Percentiles rank a stretch among this genome's conserved stretches.
These are phyloP conservation scores for Fusarium sp. DNA, from an alignment of 2,329 filamentous ascomycete species.

Conservation along the genomic window DNA sequence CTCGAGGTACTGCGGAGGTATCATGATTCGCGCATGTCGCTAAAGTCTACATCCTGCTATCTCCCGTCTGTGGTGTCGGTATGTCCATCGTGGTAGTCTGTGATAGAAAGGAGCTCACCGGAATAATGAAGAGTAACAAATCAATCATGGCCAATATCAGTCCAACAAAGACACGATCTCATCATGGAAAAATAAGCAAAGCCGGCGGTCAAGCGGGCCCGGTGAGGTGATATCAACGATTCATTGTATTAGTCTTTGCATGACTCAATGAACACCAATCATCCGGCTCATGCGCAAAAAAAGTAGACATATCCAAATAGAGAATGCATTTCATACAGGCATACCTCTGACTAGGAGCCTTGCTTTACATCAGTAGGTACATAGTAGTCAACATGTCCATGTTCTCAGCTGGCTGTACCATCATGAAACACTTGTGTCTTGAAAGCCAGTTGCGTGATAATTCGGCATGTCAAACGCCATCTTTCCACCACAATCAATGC, in stretches of 20 bases:
- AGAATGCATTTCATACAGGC: slow-evolving; percentile 16
- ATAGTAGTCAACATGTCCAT: slow-evolving; percentile 2
- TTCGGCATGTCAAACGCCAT: slow-evolving; percentile 34
- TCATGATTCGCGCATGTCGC: slow-evolving; percentile 17
- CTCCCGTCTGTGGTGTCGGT: slow-evolving; percentile 14
- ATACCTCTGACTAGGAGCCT: slow-evolving; percentile 1
- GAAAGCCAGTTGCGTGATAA: slow-evolving; percentile 27
- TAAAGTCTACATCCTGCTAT: slow-evolving; percentile 30
- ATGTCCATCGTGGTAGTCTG: slow-evolving; percentile 16
- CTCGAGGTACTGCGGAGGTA: slow-evolving; percentile 25
- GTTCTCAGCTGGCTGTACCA: slow-evolving; percentile 29
- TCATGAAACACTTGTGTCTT: slow-evolving; percentile 21
- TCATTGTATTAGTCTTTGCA: slow-evolving; percentile 24
- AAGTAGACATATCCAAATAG: slow-evolving; percentile 11
- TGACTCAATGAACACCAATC: slow-evolving; percentile 31
- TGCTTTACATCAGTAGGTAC: not conserved
- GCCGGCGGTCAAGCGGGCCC: slow-evolving; percentile 15
- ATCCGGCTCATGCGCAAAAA: slow-evolving; percentile 13
- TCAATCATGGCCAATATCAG: not conserved
- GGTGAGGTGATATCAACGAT: slow-evolving; percentile 15
- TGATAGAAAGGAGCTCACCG: slow-evolving; percentile 33
- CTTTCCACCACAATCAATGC: slow-evolving; percentile 29
- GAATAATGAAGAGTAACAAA: slow-evolving; percentile 1
- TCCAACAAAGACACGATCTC: not conserved
- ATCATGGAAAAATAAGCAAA: slow-evolving; percentile 6